A percentile compares a stretch with the other conserved stretches of the same genome.
phyloP scores from a whole-genome alignment of 495 filamentous ascomycete genomes.

The Aspergillus incahuasiensis region DNA sequence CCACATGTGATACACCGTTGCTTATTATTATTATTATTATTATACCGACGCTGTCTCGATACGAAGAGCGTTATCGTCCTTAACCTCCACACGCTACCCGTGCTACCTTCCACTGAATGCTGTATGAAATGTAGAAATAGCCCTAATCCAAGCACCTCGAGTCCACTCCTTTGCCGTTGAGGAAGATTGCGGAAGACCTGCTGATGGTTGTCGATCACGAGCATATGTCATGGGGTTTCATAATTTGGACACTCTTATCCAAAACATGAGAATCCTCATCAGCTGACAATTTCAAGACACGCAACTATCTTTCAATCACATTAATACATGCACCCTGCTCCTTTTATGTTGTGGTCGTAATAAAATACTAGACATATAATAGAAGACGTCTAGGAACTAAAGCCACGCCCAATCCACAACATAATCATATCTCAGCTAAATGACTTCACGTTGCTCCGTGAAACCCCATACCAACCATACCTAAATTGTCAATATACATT shows the following conservation, averaged over 20 bases:
- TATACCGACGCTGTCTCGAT: conserved; percentile 11
- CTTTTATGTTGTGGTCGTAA: too few relatives aligned
- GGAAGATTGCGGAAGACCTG: background rate
- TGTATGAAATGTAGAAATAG: background rate
- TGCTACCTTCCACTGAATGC: too few relatives aligned
- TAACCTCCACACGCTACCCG: background rate
- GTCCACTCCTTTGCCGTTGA: background rate
- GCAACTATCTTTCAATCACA: too few relatives aligned
- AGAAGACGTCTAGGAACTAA: too few relatives aligned
- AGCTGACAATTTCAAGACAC: too few relatives aligned
- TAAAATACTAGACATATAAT: too few relatives aligned
- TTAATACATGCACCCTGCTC: too few relatives aligned
- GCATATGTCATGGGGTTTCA: background rate
- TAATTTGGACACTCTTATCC: background rate
- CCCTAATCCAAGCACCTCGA: background rate
- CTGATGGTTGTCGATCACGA: background rate
- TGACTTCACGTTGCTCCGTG: too few relatives aligned
- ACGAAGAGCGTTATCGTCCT: background rate
- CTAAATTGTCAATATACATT: too few relatives aligned
- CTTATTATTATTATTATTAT: conserved; percentile 6
- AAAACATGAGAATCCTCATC: background rate
- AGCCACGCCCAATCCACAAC: too few relatives aligned
- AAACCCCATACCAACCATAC: too few relatives aligned
- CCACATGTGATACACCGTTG: background rate
- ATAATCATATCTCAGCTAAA: too few relatives aligned